Percentiles rank a stretch among this genome's conserved stretches.
These are phyloP conservation scores for Cardiospermum halicacabum DNA, from an alignment of 345 rosid species.

Conservation along the genomic window DNA sequence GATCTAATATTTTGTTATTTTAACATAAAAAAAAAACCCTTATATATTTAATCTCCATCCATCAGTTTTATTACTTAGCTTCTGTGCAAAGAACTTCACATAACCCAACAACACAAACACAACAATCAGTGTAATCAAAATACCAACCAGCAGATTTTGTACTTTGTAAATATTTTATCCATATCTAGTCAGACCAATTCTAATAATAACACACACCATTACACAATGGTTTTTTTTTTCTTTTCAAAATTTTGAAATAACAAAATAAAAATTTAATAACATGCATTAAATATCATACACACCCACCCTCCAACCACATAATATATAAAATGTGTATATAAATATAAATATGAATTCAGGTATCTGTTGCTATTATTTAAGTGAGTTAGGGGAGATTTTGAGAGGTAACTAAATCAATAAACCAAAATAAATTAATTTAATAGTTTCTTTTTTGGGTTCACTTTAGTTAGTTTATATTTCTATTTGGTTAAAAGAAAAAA, in stretches of 20 bases:
- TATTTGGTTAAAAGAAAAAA: background rate
- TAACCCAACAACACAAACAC: background rate
- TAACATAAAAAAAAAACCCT: too few relatives aligned
- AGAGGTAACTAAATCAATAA: conserved; percentile 32
- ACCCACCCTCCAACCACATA: conserved; percentile 31
- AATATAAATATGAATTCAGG: conserved; percentile 25
- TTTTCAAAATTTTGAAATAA: too few relatives aligned
- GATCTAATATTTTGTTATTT: too few relatives aligned
- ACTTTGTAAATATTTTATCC: background rate
- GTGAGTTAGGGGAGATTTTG: conserved; percentile 37
- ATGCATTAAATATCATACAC: background rate
- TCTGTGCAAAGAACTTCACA: background rate
- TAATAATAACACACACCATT: background rate
- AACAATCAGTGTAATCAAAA: background rate
- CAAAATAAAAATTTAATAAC: background rate
- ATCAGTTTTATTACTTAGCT: background rate
- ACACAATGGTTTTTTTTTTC: too few relatives aligned
- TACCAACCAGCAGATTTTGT: background rate
- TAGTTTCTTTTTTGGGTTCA: too few relatives aligned
- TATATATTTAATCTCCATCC: background rate
- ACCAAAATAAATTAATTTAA: conserved; percentile 6
- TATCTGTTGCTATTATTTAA: conserved; percentile 13
- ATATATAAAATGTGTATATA: background rate
- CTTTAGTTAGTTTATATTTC: background rate
- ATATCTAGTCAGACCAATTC: background rate